Evolutionary conservation across 1,139 yeast genomes (phyloP).

Genomic region (Pichia sp.): DNA sequence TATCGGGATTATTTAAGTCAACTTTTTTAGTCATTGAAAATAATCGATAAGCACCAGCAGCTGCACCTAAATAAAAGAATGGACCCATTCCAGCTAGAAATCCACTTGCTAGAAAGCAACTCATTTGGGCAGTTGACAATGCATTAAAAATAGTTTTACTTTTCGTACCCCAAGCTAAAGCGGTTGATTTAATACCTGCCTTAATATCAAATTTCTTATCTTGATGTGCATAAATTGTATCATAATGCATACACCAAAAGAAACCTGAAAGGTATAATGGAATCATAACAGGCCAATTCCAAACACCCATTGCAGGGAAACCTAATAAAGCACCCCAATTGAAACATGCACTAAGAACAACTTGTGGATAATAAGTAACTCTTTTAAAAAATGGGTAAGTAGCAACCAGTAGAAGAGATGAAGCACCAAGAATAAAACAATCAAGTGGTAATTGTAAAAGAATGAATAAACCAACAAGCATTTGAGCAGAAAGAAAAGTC

Average conservation of each 20-base stretch:
- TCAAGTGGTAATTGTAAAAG: conserved; percentile 68
- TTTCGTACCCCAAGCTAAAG: conserved; percentile 82
- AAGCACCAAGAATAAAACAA: conserved; percentile 78
- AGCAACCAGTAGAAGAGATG: conserved; percentile 72
- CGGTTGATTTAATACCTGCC: conserved; percentile 94
- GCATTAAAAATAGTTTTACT: conserved; percentile 65
- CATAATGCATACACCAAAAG: conserved; percentile 94
- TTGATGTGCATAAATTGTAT: conserved; percentile 96
- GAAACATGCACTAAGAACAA: conserved; percentile 72
- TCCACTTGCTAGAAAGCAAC: conserved; percentile 65
- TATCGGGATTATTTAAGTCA: conserved; percentile 67
- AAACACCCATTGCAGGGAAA: conserved; percentile 91
- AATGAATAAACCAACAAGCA: conserved; percentile 70
- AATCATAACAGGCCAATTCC: conserved; percentile 66
- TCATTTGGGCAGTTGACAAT: conserved; percentile 62
- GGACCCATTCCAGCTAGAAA: conserved; percentile 82
- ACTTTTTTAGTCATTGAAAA: conserved; percentile 63
- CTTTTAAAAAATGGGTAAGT: conserved; percentile 91
- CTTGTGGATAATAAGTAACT: conserved; percentile 93
- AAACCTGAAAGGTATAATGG: conserved; percentile 75
- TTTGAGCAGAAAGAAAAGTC: conserved; percentile 67
- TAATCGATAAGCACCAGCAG: conserved; percentile 63
- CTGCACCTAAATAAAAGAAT: conserved; percentile 63
- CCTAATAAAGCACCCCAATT: conserved; percentile 96
- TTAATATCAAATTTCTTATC: conserved; percentile 80